phyloP scores from a whole-genome alignment of 768 basidiomycete species.

The Infundibulicybe gibba region DNA sequence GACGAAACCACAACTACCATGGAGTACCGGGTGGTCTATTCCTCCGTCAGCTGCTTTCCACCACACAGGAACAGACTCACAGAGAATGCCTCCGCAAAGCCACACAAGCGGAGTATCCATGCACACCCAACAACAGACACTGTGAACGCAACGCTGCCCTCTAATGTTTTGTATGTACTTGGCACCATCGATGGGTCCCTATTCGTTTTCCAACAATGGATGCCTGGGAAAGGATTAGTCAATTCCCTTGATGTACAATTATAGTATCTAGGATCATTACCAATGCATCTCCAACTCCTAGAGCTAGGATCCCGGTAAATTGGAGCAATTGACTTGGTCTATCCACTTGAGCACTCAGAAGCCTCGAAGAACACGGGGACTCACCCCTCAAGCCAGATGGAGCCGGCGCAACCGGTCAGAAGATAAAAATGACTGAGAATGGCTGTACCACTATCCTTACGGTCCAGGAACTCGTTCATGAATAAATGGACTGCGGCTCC shows the following conservation, averaged over 20 bases:
- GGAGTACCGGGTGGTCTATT: constrained; percentile 65
- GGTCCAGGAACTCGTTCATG: constrained; percentile 96
- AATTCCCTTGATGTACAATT: no score
- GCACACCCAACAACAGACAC: constrained; percentile 66
- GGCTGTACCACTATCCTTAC: constrained; percentile 92
- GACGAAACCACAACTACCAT: constrained; percentile 61
- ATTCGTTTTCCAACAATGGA: constrained; percentile 88
- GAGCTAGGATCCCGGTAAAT: constrained; percentile 83
- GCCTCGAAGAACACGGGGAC: constrained; percentile 21
- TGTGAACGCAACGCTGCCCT: constrained; percentile 85
- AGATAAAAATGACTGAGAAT: constrained; percentile 98
- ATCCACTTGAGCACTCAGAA: background rate
- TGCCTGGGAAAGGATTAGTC: constrained; percentile 46
- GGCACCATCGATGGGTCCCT: constrained; percentile 84
- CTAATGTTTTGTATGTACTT: constrained; percentile 82
- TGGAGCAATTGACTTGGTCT: constrained; percentile 43
- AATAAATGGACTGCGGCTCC: constrained; percentile 92
- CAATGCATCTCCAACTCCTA: constrained; percentile 93
- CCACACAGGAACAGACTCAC: constrained; percentile 42
- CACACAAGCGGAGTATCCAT: constrained; percentile 65
- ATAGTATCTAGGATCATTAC: constrained; percentile 35
- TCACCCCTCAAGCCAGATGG: constrained; percentile 93
- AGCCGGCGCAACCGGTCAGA: constrained; percentile 90
- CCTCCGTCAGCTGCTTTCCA: background rate
- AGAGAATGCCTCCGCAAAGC: constrained; percentile 71